Evolutionary conservation across 2,329 filamentous ascomycete species (phyloP).

Genomic region (Epicoccum nigrum): DNA sequence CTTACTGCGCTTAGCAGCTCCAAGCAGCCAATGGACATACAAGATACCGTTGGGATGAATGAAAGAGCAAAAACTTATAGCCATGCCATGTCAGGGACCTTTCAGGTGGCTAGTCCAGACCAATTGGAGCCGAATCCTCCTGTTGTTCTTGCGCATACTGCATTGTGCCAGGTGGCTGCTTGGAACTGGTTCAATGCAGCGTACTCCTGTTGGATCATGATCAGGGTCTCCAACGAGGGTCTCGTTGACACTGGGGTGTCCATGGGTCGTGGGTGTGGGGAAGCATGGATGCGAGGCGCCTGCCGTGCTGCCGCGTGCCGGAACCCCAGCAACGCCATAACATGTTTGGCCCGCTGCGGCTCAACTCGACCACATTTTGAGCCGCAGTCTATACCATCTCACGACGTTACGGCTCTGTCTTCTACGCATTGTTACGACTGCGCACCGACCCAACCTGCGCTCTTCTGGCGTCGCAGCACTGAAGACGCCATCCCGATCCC

Average conservation of each 20-base stretch:
- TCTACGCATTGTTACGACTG: conserved; percentile 2
- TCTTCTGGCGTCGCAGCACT: not conserved
- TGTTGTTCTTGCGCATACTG: too few relatives aligned
- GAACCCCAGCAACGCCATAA: conserved; percentile 10
- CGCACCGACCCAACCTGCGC: not conserved
- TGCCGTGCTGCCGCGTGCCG: conserved; percentile 3
- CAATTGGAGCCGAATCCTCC: too few relatives aligned
- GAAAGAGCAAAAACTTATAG: too few relatives aligned
- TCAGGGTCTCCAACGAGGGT: too few relatives aligned
- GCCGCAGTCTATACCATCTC: not conserved
- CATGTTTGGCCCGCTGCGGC: conserved; percentile 9
- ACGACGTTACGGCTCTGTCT: conserved; percentile 3
- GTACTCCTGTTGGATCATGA: too few relatives aligned
- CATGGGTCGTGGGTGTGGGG: not conserved
- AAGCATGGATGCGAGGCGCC: not conserved
- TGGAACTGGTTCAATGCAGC: too few relatives aligned
- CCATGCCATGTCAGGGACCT: too few relatives aligned
- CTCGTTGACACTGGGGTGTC: not conserved
- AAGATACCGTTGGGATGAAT: too few relatives aligned
- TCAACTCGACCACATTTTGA: conserved; percentile 9
- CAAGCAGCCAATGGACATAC: too few relatives aligned
- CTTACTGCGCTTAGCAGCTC: too few relatives aligned
- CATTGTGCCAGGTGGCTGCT: too few relatives aligned
- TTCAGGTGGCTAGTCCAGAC: too few relatives aligned
- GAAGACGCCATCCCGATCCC: not conserved